A percentile compares a stretch with the other conserved stretches of the same genome.
phyloP scores from a whole-genome alignment of 495 filamentous ascomycete species.

The Glonium stellatum region DNA sequence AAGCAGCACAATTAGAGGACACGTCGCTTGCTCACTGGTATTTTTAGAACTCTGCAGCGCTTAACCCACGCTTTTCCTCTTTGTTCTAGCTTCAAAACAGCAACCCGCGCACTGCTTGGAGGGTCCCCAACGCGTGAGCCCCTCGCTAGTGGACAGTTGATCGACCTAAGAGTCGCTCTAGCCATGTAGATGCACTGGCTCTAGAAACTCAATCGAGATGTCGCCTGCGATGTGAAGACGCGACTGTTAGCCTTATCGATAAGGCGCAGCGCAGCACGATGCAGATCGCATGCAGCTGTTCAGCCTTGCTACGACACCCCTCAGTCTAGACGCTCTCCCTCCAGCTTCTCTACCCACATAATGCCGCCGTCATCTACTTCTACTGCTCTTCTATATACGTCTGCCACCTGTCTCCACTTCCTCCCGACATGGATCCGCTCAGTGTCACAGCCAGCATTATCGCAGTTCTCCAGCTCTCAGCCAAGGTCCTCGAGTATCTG shows the following conservation, averaged over 20 bases:
- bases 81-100: background rate
- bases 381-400: conserved; percentile 4
- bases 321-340: conserved; percentile 10
- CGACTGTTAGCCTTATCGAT: conserved; percentile 5
- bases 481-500: conserved; percentile 29
- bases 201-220: conserved; percentile 6
- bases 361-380: conserved; percentile 5
- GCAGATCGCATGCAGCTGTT: conserved; percentile 5
- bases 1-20: conserved; percentile 1
- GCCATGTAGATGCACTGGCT: background rate
- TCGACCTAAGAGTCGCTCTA: conserved; percentile 5
- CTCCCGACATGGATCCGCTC: conserved; percentile 25
- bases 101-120: background rate
- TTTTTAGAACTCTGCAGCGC: conserved; percentile 6
- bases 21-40: conserved; percentile 2
- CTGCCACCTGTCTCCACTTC: conserved; percentile 1
- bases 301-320: conserved; percentile 6
- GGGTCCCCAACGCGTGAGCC: no score
- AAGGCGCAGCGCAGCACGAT: conserved; percentile 1
- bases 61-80: conserved; percentile 3
- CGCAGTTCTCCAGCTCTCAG: conserved; percentile 26
- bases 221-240: background rate
- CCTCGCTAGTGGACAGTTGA: background rate
- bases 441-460: conserved; percentile 32
- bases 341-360: conserved; percentile 11